Conservation (phyloP, 129 eudicot species). For the Ambrosia artemisiifolia region DNA sequence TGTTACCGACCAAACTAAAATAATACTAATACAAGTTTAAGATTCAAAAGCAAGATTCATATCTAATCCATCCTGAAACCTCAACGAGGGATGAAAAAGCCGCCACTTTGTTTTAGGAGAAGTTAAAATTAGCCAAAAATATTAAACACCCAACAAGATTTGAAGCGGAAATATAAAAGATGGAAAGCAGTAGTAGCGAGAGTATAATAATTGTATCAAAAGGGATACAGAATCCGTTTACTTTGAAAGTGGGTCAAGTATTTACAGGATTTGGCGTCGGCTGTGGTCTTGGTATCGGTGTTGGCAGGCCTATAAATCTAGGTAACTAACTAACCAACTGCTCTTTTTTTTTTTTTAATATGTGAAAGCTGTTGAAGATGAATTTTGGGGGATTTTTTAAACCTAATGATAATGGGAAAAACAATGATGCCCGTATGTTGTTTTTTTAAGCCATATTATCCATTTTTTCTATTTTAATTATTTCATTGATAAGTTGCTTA, state of each 20-base stretch:
- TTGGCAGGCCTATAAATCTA: slow-evolving; percentile 65
- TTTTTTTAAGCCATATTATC: not conserved
- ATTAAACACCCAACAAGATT: not conserved
- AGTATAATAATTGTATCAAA: slow-evolving; percentile 20
- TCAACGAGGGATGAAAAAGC: not conserved
- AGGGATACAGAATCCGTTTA: slow-evolving; percentile 66
- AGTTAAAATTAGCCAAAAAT: not conserved
- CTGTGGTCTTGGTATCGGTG: slow-evolving; percentile 92
- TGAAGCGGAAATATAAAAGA: not conserved
- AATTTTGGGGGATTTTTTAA: slow-evolving; percentile 39
- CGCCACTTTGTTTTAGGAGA: not conserved
- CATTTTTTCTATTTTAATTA: not conserved
- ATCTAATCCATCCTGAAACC: not conserved
- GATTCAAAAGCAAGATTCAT: not conserved
- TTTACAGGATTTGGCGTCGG: slow-evolving; percentile 95
- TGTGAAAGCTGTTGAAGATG: slow-evolving; percentile 17
- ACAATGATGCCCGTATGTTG: slow-evolving; percentile 34
- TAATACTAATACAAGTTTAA: no score
- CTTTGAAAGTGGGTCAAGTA: slow-evolving; percentile 79
- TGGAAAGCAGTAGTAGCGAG: slow-evolving; percentile 23
- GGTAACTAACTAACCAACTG: slow-evolving; percentile 23
- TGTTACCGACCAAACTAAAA: no score
- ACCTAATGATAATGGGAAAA: slow-evolving; percentile 26
- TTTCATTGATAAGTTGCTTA: not conserved
- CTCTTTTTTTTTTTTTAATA: not conserved